phyloP scores from a whole-genome alignment of 768 basidiomycete genomes.

The Lactarius akahatsu region DNA sequence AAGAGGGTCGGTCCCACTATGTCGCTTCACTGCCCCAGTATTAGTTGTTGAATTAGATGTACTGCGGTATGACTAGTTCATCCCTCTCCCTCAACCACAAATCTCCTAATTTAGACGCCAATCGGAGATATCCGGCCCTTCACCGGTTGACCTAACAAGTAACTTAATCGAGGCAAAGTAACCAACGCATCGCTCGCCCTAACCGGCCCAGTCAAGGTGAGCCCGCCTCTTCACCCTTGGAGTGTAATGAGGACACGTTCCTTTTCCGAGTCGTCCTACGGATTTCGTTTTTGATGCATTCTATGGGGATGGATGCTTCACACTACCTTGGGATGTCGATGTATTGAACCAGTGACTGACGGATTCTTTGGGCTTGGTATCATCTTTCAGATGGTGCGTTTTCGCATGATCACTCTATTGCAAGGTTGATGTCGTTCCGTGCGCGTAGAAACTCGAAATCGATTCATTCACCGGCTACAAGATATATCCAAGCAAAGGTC shows the following conservation, averaged over 20 bases:
- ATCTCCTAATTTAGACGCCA: constrained; percentile 8
- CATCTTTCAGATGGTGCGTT: constrained; percentile 33
- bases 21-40: neutral
- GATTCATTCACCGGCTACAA: constrained; percentile 97
- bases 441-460: constrained; percentile 89
- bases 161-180: constrained; percentile 7
- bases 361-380: constrained; percentile 16
- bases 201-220: constrained; percentile 56
- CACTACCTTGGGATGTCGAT: constrained; percentile 27
- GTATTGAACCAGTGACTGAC: constrained; percentile 21
- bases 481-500: constrained; percentile 98
- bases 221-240: constrained; percentile 39
- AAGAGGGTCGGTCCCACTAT: neutral
- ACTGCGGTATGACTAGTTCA: neutral
- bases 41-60: neutral
- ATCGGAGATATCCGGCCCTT: constrained; percentile 21
- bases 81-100: neutral
- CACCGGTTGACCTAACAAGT: neutral
- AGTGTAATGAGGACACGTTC: constrained; percentile 21
- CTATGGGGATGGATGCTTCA: constrained; percentile 30
- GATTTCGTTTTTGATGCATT: constrained; percentile 26
- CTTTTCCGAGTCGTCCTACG: constrained; percentile 2
- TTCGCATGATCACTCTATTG: neutral
- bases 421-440: constrained; percentile 33
- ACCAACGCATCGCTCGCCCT: constrained; percentile 8